A percentile compares a stretch with the other conserved stretches of the same genome.
Conservation (phyloP, 1,284 basidiomycete genomes). For the Marasmius tenuissimus region DNA sequence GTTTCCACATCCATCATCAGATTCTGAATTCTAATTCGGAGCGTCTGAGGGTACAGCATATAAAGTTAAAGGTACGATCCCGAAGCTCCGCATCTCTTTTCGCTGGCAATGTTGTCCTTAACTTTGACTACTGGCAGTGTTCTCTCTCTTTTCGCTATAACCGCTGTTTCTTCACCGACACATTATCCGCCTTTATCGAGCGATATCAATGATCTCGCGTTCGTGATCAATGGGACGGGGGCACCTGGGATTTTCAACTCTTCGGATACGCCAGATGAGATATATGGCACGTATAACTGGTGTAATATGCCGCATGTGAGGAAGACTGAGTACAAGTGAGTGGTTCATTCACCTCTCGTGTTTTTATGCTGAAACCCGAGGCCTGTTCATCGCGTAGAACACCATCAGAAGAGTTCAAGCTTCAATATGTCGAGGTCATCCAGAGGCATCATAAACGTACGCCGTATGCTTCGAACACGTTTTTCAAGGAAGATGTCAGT, state of each 20-base stretch:
- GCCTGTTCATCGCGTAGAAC: conserved; percentile 19
- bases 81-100: too few relatives aligned
- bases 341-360: background rate
- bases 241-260: conserved; percentile 45
- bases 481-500: conserved; percentile 41
- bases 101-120: too few relatives aligned
- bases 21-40: too few relatives aligned
- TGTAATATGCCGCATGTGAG: conserved; percentile 53
- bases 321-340: conserved; percentile 40
- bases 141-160: background rate
- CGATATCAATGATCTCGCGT: conserved; percentile 40
- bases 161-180: background rate
- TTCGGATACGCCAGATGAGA: conserved; percentile 32
- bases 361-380: background rate
- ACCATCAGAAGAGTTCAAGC: conserved; percentile 29
- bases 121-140: too few relatives aligned
- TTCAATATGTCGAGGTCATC: conserved; percentile 47
- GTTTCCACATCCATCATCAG: too few relatives aligned
- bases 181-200: conserved; percentile 38
- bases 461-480: conserved; percentile 46
- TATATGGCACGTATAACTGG: conserved; percentile 47
- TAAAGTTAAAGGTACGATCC: too few relatives aligned
- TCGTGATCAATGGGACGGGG: conserved; percentile 36
- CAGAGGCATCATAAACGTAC: conserved; percentile 51
- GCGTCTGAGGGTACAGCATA: too few relatives aligned